Evolutionary conservation across 768 basidiomycete species (phyloP), one percentile per base, ranked within the genome.

Genomic region (Piloderma croceum): DNA sequence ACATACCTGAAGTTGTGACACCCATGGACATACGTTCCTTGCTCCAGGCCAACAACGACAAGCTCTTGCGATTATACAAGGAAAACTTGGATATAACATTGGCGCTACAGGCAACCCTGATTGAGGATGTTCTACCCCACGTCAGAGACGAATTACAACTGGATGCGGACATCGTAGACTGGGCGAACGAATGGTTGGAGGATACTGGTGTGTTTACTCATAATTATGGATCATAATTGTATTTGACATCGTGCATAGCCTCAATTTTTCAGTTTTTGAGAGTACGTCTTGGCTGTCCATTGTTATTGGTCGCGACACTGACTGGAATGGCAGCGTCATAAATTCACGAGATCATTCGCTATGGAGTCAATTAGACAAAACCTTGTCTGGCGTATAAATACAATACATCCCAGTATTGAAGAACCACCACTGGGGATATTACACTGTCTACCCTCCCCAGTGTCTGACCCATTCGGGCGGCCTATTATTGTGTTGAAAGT

Each of bases 271-370:
- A 77, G 56, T 71, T 82, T 41, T 66, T 74, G 36, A 74, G 75
- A 63, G 84, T 83, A 59, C 52, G 71, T 62, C 45, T 27, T 36
- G 9, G 18, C n/a, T 18, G 12, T 2, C 41, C 42, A 38, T 24
- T 38, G 33, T 47, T 21, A 42, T 17, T 32, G 36, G 41, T 32
- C 39, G 34, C 34, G 39, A 15, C 24, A 39, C 25, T 23, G 34
- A 41, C 34, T 44, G 52, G 29, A 41, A 40, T 31, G 50, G 23
- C 58, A 88, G 84, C 74, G 80, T 47, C 77, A 85, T 55, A 71
- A 76, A 44, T 87, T 83, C 48, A 79, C 71, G 27, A 65, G 65
- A 38, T 75, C 80, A 1, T 78, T 82, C 46, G 69, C 79, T 15
- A 55, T 83, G 51, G 76, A 82, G 61, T 71, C 76, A 24, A 63